Percentiles rank a stretch among this genome's conserved stretches.
Conservation (phyloP, 805 yeast species). For the Monosporozyma aerobia region DNA sequence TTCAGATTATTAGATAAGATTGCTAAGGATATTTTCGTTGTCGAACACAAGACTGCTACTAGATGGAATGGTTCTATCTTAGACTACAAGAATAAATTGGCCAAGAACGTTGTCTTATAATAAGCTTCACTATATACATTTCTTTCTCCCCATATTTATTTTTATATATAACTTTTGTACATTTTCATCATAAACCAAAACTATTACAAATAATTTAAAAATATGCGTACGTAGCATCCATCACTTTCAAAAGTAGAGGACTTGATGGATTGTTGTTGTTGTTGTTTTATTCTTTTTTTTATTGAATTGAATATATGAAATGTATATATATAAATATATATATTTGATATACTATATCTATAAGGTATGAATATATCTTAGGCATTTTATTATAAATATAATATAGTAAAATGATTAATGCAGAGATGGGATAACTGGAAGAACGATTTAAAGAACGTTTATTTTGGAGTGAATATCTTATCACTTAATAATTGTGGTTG, state of each 20-base stretch:
- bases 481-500: background rate
- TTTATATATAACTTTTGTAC: background rate
- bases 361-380: background rate
- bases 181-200: background rate
- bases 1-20: slow-evolving; percentile 95
- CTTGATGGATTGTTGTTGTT: too few relatives aligned
- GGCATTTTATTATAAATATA: background rate
- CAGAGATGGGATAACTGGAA: background rate
- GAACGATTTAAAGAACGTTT: background rate
- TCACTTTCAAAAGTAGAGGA: background rate
- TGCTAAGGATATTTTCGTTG: slow-evolving; percentile 94
- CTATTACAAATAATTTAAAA: background rate
- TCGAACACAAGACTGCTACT: slow-evolving; percentile 90
- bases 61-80: slow-evolving; percentile 92
- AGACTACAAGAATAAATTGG: slow-evolving; percentile 89
- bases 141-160: background rate
- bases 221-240: background rate
- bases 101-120: slow-evolving; percentile 75
- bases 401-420: background rate
- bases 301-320: background rate
- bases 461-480: background rate
- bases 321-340: background rate
- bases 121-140: background rate
- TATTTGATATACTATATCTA: background rate
- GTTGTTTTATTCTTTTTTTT: background rate